A percentile compares a stretch with the other conserved stretches of the same genome.
Evolutionary conservation across 208 protist genomes (phyloP).

Genomic region (Crithidia bombi): DNA sequence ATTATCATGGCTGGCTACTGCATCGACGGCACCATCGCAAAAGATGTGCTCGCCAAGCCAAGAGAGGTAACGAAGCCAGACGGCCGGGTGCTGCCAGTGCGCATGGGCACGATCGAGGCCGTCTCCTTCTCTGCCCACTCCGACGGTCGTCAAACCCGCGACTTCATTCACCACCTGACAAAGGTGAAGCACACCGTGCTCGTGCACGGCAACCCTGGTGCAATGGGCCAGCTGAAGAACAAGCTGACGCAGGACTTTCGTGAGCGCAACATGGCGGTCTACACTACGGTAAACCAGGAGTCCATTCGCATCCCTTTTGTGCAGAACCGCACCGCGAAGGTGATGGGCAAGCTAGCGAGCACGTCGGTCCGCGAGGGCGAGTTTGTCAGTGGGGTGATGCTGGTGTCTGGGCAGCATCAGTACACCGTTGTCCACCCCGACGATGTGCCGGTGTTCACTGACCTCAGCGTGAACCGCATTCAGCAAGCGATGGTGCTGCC

Average conservation of each 20-base stretch:
- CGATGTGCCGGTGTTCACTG: constrained; percentile 88
- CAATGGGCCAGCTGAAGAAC: constrained; percentile 94
- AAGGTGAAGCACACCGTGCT: constrained; percentile 92
- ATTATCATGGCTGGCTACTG: constrained; percentile 98
- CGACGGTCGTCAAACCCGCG: constrained; percentile 93
- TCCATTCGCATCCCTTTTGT: constrained; percentile 94
- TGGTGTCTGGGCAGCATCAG: constrained; percentile 84
- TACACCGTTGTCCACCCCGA: constrained; percentile 87
- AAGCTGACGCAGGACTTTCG: constrained; percentile 90
- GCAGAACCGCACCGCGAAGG: constrained; percentile 92
- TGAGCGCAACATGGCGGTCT: constrained; percentile 78
- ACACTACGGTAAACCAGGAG: constrained; percentile 95
- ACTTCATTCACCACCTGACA: constrained; percentile 85
- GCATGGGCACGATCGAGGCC: constrained; percentile 92
- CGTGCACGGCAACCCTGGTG: constrained; percentile 95
- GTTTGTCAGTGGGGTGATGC: constrained; percentile 88
- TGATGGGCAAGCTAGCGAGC: constrained; percentile 82
- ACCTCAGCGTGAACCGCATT: constrained; percentile 78
- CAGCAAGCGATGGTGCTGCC: constrained; percentile 89
- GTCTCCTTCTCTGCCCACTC: constrained; percentile 98
- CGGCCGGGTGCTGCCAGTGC: constrained; percentile 90
- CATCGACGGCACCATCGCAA: constrained; percentile 97
- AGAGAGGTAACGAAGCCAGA: constrained; percentile 91
- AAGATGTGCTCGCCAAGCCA: constrained; percentile 86
- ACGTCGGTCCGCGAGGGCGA: constrained; percentile 50